Percentiles rank a stretch among this genome's conserved stretches.
phyloP scores from a whole-genome alignment of 108 stramenopile genomes.

The Nitzschia putrida region DNA sequence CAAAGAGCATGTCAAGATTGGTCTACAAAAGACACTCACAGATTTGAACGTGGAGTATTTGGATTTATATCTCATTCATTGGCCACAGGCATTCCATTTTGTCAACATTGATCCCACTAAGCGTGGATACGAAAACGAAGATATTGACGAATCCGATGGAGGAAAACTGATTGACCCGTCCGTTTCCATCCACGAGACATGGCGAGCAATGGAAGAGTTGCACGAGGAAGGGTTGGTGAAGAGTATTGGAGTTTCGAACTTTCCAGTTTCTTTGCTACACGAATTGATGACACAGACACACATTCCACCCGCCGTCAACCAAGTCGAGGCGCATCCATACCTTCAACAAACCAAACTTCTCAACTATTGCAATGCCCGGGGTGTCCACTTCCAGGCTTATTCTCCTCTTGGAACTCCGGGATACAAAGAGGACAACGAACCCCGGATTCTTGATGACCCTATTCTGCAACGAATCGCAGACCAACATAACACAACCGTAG shows the following conservation, averaged over 20 bases:
- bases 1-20: conserved; percentile 68
- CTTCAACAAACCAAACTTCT: conserved; percentile 73
- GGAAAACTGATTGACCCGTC: conserved; percentile 64
- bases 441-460: conserved; percentile 56
- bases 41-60: conserved; percentile 86
- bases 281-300: conserved; percentile 64
- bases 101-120: conserved; percentile 57
- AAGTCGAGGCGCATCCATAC: conserved; percentile 90
- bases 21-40: conserved; percentile 66
- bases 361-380: conserved; percentile 64
- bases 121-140: conserved; percentile 78
- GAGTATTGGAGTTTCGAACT: conserved; percentile 86
- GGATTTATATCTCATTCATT: conserved; percentile 89
- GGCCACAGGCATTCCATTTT: conserved; percentile 82
- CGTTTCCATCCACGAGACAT: conserved; percentile 57
- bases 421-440: conserved; percentile 61
- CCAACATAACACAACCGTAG: conserved; percentile 47
- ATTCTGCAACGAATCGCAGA: conserved; percentile 48
- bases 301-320: conserved; percentile 78
- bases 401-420: conserved; percentile 78
- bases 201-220: conserved; percentile 77
- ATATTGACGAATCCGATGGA: conserved; percentile 75
- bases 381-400: conserved; percentile 78
- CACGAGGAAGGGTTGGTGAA: conserved; percentile 70
- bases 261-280: conserved; percentile 73